These are phyloP conservation scores for Myxozyma neotropica DNA, from an alignment of 805 yeast species.

Conservation along the genomic window DNA sequence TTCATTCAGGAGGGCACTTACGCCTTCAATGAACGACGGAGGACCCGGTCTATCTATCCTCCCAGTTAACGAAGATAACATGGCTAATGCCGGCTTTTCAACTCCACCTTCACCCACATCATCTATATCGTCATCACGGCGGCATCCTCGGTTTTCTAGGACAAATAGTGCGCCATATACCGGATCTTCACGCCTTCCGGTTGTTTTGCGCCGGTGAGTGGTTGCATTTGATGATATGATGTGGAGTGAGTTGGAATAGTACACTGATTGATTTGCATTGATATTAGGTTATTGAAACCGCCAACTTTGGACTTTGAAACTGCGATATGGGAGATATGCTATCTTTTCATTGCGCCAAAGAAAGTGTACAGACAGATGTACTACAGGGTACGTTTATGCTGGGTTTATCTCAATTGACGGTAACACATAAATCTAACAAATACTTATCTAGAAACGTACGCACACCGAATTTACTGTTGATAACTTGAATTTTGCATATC, in stretches of 20 bases:
- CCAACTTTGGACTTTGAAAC: slow-evolving; percentile 88
- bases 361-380: slow-evolving; percentile 80
- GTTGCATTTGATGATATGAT: background rate
- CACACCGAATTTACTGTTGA: background rate
- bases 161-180: background rate
- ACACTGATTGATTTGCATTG: background rate
- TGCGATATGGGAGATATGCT: slow-evolving; percentile 86
- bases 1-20: slow-evolving; percentile 19
- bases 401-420: background rate
- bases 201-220: slow-evolving; percentile 25
- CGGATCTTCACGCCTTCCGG: slow-evolving; percentile 22
- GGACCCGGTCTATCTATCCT: slow-evolving; percentile 13
- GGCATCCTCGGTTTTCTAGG: slow-evolving; percentile 19
- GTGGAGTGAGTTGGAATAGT: background rate
- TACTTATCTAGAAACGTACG: slow-evolving; percentile 26
- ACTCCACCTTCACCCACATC: slow-evolving; percentile 32
- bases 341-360: slow-evolving; percentile 72
- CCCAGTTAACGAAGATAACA: slow-evolving; percentile 15
- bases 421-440: background rate
- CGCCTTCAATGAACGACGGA: slow-evolving; percentile 9
- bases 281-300: slow-evolving; percentile 64
- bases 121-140: slow-evolving; percentile 24
- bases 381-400: slow-evolving; percentile 52
- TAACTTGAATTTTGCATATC: background rate
- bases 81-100: background rate